Base-by-base conservation (phyloP, 1,284 basidiomycete genomes). In the Abortiporus biennis region DNA sequence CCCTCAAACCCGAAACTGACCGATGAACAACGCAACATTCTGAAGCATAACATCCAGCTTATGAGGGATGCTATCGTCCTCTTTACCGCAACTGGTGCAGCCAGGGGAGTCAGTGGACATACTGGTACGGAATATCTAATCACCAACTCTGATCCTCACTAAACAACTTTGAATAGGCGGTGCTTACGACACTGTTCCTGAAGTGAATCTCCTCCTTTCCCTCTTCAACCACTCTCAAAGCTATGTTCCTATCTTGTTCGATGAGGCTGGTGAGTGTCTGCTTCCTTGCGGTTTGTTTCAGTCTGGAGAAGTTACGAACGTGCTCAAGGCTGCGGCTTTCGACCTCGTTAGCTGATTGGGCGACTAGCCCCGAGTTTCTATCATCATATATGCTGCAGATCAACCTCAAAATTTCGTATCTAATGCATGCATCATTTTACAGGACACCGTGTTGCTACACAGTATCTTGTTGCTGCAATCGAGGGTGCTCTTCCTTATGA, bases 381-480 rank as follows among this genome's bases (percentile, higher is more conserved):
- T n/a, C n/a, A n/a, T n/a, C n/a, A n/a, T n/a, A n/a, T n/a, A n/a
- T n/a, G 33, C 20, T 35, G 38, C 19, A 23, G 19, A 44, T 47
- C 22, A 40, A 20, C 17, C 42, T 48, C 33, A 41, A 22, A n/a
- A n/a, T n/a, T n/a, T n/a, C n/a, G n/a, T n/a, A n/a, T n/a, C n/a
- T n/a, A n/a, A n/a, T n/a, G n/a, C n/a, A n/a, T n/a, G n/a, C n/a
- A n/a, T n/a, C n/a, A n/a, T n/a, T 37, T 29, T 23, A 41, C 54
- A 82, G 88, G 89, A 29, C 88, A 92, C 58, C 85, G 89, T 57
- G 89, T 92, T 42, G 88, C 88, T 1, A 90, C 87, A 0, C 88
- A 92, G 56, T 92, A 91, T 61, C 70, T 92, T 30, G 72, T 90
- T 23, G 70, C 86, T 32, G 86, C 81, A 1, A 69, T 91, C 6